phyloP scores from a whole-genome alignment of 768 basidiomycete genomes.

The Steccherinum ochraceum region DNA sequence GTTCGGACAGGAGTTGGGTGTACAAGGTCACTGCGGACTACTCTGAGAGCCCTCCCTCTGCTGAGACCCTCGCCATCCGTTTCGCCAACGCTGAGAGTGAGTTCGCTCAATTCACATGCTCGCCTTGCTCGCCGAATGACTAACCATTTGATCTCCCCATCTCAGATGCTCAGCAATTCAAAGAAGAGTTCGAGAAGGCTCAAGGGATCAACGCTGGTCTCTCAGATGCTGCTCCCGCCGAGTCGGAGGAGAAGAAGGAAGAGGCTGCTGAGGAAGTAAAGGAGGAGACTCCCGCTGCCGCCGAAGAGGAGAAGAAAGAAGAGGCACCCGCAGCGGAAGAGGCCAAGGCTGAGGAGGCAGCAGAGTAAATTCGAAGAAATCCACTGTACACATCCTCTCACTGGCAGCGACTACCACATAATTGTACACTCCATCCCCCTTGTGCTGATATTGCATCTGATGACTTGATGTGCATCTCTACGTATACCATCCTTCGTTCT shows the following conservation, averaged over 20 bases:
- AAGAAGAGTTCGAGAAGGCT: conserved; percentile 80
- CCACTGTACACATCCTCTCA: conserved; percentile 15
- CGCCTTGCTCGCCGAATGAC: neutral
- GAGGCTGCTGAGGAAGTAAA: conserved; percentile 25
- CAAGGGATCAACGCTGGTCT: conserved; percentile 61
- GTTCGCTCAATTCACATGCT: conserved; percentile 24
- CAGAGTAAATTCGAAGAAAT: conserved; percentile 2
- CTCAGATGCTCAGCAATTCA: conserved; percentile 82
- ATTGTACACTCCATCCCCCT: neutral
- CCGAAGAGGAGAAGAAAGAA: conserved; percentile 23
- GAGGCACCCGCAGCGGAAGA: conserved; percentile 28
- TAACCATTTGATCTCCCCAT: neutral
- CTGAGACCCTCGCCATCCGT: conserved; percentile 96
- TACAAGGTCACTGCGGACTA: conserved; percentile 97
- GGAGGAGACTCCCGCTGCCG: conserved; percentile 25
- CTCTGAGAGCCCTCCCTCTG: conserved; percentile 80
- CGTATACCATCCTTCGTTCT: neutral
- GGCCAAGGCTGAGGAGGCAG: conserved; percentile 16
- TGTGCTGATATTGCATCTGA: neutral
- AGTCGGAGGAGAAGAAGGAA: conserved; percentile 26
- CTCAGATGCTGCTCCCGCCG: conserved; percentile 21
- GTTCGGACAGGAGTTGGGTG: conserved; percentile 98
- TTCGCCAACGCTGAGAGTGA: conserved; percentile 95
- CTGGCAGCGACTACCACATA: neutral
- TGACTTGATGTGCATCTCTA: neutral